Conservation (phyloP, 306 rosid genomes). For the Casuarina equisetifolia region DNA sequence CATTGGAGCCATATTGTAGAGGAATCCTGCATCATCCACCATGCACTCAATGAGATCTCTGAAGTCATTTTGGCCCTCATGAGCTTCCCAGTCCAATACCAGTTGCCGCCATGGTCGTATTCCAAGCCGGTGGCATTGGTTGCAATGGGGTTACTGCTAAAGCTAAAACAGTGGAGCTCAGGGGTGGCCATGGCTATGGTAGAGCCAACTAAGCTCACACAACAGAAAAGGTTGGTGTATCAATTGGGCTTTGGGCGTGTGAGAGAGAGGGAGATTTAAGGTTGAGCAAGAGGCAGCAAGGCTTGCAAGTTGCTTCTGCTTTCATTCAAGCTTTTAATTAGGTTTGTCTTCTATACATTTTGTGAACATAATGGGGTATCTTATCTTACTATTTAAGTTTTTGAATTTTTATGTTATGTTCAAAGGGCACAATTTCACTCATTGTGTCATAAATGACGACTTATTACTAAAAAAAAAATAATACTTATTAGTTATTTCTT, state of each 20-base stretch:
- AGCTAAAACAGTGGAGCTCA: constrained; percentile 9
- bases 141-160: background rate
- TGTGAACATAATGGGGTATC: too few relatives aligned
- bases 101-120: constrained; percentile 26
- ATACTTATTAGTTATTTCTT: too few relatives aligned
- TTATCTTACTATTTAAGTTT: too few relatives aligned
- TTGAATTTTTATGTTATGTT: too few relatives aligned
- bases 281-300: too few relatives aligned
- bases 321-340: too few relatives aligned
- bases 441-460: too few relatives aligned
- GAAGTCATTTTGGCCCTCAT: constrained; percentile 47
- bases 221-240: background rate
- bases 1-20: background rate
- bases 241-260: background rate
- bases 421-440: too few relatives aligned
- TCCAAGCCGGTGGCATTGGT: constrained; percentile 24
- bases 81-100: constrained; percentile 79
- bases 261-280: background rate
- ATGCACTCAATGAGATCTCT: constrained; percentile 55
- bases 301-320: too few relatives aligned
- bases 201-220: constrained; percentile 31
- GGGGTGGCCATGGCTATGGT: constrained; percentile 36
- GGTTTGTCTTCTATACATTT: too few relatives aligned
- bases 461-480: too few relatives aligned
- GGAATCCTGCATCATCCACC: constrained; percentile 26